Conservation (phyloP, 768 basidiomycete genomes). For the Psilocybe tampanensis region DNA sequence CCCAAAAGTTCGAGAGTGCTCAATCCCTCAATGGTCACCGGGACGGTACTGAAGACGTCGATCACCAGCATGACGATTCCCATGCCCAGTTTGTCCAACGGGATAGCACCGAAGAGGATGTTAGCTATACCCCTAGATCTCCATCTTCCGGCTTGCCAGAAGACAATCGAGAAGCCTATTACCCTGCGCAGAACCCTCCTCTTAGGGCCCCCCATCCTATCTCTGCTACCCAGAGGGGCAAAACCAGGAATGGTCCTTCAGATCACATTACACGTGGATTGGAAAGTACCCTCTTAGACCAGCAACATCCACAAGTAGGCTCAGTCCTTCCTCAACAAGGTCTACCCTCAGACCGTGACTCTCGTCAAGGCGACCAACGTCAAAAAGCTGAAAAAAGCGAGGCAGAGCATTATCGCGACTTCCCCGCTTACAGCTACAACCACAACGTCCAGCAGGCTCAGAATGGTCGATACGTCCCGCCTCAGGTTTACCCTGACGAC, state of each 20-base stretch:
- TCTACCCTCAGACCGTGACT: constrained; percentile 20
- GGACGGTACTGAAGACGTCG: constrained; percentile 34
- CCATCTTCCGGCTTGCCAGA: constrained; percentile 65
- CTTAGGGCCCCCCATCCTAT: constrained; percentile 23
- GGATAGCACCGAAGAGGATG: constrained; percentile 51
- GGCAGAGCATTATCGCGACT: constrained; percentile 26
- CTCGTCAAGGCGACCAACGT: constrained; percentile 21
- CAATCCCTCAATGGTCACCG: constrained; percentile 34
- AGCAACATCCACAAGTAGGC: constrained; percentile 24
- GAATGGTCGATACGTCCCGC: constrained; percentile 36
- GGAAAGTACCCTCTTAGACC: constrained; percentile 56
- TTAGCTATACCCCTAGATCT: constrained; percentile 68
- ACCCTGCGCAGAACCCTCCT: constrained; percentile 25
- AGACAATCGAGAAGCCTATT: constrained; percentile 26
- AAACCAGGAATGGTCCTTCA: constrained; percentile 57
- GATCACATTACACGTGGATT: constrained; percentile 65
- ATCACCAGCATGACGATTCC: constrained; percentile 22
- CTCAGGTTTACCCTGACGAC: constrained; percentile 56
- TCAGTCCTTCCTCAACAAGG: constrained; percentile 17
- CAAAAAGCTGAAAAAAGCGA: constrained; percentile 11
- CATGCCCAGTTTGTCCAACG: constrained; percentile 36
- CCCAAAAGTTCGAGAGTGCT: constrained; percentile 27
- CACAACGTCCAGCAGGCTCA: constrained; percentile 21
- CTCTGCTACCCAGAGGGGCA: constrained; percentile 37
- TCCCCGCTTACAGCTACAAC: constrained; percentile 19